Percentiles rank a stretch among this genome's conserved stretches.
Conservation (phyloP, 2,329 filamentous ascomycete species). For the Verticillium longisporum region DNA sequence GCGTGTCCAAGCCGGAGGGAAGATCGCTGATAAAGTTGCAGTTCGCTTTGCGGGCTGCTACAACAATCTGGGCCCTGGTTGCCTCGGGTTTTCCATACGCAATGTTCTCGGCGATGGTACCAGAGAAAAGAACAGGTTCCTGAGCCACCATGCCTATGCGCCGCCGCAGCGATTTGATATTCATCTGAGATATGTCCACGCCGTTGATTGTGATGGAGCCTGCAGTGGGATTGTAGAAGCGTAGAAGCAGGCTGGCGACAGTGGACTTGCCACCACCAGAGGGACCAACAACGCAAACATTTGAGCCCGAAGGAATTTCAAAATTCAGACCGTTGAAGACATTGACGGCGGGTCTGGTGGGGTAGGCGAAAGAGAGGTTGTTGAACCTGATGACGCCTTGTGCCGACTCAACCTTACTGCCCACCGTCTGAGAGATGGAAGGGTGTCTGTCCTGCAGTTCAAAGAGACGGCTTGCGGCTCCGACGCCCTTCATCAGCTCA, state of each 20-base stretch:
- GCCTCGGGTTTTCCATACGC: constrained; percentile 81
- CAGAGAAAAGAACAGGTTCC: constrained; percentile 88
- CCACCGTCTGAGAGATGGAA: constrained; percentile 80
- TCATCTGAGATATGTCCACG: constrained; percentile 76
- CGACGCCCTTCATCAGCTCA: constrained; percentile 97
- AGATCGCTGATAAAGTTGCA: constrained; percentile 97
- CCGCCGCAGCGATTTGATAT: constrained; percentile 84
- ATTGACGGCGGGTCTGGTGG: constrained; percentile 80
- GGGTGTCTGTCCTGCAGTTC: constrained; percentile 89
- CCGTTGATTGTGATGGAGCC: constrained; percentile 81
- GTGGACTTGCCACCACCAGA: constrained; percentile 96
- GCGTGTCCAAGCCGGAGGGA: constrained; percentile 89
- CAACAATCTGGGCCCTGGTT: constrained; percentile 71
- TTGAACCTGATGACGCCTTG: constrained; percentile 85
- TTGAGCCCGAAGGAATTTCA: constrained; percentile 84
- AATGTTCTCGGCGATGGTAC: constrained; percentile 82
- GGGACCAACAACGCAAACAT: constrained; percentile 93
- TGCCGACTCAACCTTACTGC: constrained; percentile 71
- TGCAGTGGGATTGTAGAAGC: constrained; percentile 79
- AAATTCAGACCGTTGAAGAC: constrained; percentile 91
- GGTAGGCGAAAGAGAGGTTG: constrained; percentile 83
- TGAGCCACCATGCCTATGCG: constrained; percentile 94
- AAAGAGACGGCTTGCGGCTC: constrained; percentile 91
- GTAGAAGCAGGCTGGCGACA: constrained; percentile 80
- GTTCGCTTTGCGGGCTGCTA: constrained; percentile 85